Base-by-base conservation (phyloP, 2,329 filamentous ascomycete genomes). In the Diaporthe ilicicola region DNA sequence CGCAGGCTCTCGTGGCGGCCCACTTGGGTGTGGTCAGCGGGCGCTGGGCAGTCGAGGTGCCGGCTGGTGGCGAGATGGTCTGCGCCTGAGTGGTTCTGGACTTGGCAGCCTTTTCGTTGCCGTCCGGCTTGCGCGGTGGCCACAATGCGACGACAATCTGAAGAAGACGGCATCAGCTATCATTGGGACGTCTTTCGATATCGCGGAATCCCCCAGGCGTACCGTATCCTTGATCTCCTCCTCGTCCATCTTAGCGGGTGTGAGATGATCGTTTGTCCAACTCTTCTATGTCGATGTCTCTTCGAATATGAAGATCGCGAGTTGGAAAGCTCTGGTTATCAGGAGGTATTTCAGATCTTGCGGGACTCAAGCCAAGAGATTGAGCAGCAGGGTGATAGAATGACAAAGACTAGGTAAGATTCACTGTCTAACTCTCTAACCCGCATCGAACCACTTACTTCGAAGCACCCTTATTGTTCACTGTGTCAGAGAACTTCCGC, bases 211-310 rank as follows among this genome's bases (percentile, higher is more conserved):
- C 32, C 12, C 6, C 22, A 4, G 39, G n/a, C 65, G 3, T 67
- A 67, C 65, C 51, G 51, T 67, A 15, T 67, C 50, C 24, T 67
- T 56, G 37, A 34, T 48, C n/a, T 55, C 50, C 4, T 55, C 22
- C 6, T 24, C 2, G n/a, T 22, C 39, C 64, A 67, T 67, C 19
- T 55, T 34, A 37, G 9, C 34, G 19, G 7, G 46, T 17, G 13
- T 50, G 27, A 24, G 22, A 15, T 24, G 32, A 3, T 34, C 5
- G 7, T 24, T 8, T 34, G 12, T 34, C 9, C 9, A 4, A 34
- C 32, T 62, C 8, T 62, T 46, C 12, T 2, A 17, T 17, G n/a
- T 15, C 12, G 13, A 48, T 4, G 7, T 19, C 32, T 46, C 42
- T 24, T 50, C 13, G 29, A 19, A 24, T 62, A 17, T 59, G 29